Percentiles rank a stretch among this genome's conserved stretches.
phyloP scores from a whole-genome alignment of 106 monocot genomes.

The Narthecium ossifragum region DNA sequence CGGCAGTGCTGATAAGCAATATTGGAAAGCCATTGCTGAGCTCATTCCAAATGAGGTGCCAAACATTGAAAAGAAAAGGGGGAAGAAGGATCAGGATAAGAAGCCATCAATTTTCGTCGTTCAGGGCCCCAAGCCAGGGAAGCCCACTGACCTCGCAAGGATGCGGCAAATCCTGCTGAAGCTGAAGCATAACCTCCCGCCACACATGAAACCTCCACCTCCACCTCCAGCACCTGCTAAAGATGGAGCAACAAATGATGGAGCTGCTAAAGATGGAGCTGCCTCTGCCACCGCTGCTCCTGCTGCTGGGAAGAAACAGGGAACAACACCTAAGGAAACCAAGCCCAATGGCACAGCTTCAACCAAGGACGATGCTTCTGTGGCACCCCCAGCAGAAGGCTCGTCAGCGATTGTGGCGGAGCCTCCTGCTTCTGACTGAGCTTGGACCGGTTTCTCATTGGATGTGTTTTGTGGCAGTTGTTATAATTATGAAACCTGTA shows the following conservation, averaged over 20 bases:
- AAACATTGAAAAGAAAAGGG: slow-evolving; percentile 57
- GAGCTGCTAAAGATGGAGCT: slow-evolving; percentile 3
- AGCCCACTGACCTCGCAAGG: slow-evolving; percentile 72
- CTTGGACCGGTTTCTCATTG: too few relatives aligned
- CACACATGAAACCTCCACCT: slow-evolving; percentile 48
- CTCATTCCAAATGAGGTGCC: slow-evolving; percentile 68
- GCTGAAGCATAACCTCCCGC: slow-evolving; percentile 57
- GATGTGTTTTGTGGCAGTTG: too few relatives aligned
- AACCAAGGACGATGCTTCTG: slow-evolving; percentile 2
- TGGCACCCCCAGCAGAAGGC: not conserved
- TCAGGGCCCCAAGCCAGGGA: slow-evolving; percentile 81
- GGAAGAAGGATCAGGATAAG: slow-evolving; percentile 59
- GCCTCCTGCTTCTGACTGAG: too few relatives aligned
- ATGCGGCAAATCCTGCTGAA: slow-evolving; percentile 69
- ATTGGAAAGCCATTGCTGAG: slow-evolving; percentile 75
- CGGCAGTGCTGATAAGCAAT: slow-evolving; percentile 55
- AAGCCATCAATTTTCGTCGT: slow-evolving; percentile 48
- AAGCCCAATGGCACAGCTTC: slow-evolving; percentile 5
- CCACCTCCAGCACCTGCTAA: slow-evolving; percentile 27
- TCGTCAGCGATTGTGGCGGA: too few relatives aligned
- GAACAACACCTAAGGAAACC: slow-evolving; percentile 1
- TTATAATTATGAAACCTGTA: too few relatives aligned
- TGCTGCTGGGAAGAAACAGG: not conserved
- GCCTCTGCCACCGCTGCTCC: too few relatives aligned
- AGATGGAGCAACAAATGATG: slow-evolving; percentile 16